A percentile compares a stretch with the other conserved stretches of the same genome.
phyloP scores from a whole-genome alignment of 768 basidiomycete genomes.

The Naganishia randhawae region DNA sequence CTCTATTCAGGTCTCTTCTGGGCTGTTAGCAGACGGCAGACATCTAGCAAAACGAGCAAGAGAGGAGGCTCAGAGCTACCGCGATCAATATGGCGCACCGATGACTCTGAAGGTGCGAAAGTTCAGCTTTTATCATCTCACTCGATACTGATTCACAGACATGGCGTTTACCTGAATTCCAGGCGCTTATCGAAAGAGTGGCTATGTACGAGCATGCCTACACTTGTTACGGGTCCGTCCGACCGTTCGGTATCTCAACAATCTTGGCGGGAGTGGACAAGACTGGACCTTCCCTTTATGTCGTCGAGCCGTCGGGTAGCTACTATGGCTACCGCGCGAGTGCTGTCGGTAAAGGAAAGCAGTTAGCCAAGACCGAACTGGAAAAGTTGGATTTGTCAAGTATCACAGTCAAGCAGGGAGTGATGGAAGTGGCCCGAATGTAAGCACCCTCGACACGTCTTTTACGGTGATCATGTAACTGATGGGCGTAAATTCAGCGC shows the following conservation, averaged over 20 bases:
- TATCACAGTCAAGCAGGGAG: constrained; percentile 76
- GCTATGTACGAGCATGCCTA: constrained; percentile 89
- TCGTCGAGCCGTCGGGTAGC: constrained; percentile 91
- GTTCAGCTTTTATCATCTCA: no score
- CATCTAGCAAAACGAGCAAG: constrained; percentile 78
- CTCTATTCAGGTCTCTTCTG: constrained; percentile 77
- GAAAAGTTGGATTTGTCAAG: constrained; percentile 89
- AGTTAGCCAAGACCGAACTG: constrained; percentile 94
- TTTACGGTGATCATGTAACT: constrained; percentile 17
- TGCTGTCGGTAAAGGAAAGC: constrained; percentile 97
- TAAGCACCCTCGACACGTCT: constrained; percentile 53
- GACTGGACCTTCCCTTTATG: constrained; percentile 76
- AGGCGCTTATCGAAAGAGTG: constrained; percentile 71
- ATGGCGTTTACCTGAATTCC: constrained; percentile 35
- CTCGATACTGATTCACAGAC: not conserved
- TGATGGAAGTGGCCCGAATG: constrained; percentile 92
- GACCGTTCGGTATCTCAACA: constrained; percentile 92
- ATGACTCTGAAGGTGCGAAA: constrained; percentile 70
- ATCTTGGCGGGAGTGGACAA: constrained; percentile 87
- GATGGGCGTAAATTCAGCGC: constrained; percentile 59
- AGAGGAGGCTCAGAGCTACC: constrained; percentile 72
- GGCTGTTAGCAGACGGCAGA: constrained; percentile 86
- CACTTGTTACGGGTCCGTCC: constrained; percentile 94
- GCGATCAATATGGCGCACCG: constrained; percentile 68
- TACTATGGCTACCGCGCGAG: constrained; percentile 91